Base-by-base conservation (phyloP, 305 asterid genomes). In the Salvia sclarea region DNA sequence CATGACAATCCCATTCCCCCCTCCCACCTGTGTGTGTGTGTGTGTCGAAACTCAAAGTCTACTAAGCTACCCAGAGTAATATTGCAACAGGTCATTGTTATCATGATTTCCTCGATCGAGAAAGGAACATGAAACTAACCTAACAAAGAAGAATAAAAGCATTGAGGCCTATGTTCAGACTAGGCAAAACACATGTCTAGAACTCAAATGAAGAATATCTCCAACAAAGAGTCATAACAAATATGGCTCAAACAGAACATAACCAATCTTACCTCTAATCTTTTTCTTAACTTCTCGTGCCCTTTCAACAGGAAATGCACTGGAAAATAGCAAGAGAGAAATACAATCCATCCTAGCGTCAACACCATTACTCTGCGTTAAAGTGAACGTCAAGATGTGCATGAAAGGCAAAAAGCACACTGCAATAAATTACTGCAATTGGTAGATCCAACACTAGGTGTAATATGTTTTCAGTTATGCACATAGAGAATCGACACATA, bases 291-390 rank as follows among this genome's bases (percentile, higher is more conserved):
- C 70, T 87, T 88, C 64, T 95, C 97, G 45, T 92, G 85, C 71
- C 98, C 98, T 83, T 86, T 95, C 75, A 95, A 79, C 75, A 91
- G 79, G 73, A 85, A 71, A 82, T 95, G 99, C 72, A 95, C 98
- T 21, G 99, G 99, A 76, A 91, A 84, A 80, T 91, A 94, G 88
- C 92, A 87, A 35, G 94, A 85, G 70, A 95, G 96, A 76, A 95
- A 95, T 75, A 95, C 70, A 77, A 91, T 86, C 99, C 98, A 91
- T 70, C 99, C 99, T 72, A 86, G 16, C 16, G 88, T 82, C 82
- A 95, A 76, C 62, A 91, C 97, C 1, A 88, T 75, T 33, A 86
- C 95, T 91, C 99, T 95, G 94, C 77, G 83, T 55, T 66, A 59
- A 74, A 75, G n/a, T 66, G 75, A 70, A 48, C 72, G 70, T 75